A percentile compares a stretch with the other conserved stretches of the same genome.
Evolutionary conservation across 75 land plant species (phyloP).

Genomic region (Ceratopteris richardii): DNA sequence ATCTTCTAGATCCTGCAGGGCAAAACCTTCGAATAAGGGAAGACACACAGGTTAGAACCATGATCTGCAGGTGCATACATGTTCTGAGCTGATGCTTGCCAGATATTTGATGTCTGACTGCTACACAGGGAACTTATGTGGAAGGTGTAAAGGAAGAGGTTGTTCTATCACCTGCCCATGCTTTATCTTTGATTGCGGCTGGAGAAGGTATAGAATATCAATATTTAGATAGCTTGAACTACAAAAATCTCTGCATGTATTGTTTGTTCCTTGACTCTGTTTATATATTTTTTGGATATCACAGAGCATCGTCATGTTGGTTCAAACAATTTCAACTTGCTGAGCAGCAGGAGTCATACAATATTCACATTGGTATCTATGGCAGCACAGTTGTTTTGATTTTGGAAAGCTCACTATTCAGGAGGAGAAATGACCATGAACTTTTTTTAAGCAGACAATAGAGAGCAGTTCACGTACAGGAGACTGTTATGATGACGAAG

Average conservation of each 20-base stretch:
- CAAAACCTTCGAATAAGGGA: constrained; percentile 89
- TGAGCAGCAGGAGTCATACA: constrained; percentile 88
- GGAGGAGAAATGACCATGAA: background rate
- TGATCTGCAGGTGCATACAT: background rate
- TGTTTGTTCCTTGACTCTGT: background rate
- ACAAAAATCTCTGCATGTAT: background rate
- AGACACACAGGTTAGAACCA: constrained; percentile 64
- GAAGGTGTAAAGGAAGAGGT: constrained; percentile 99
- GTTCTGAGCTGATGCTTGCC: background rate
- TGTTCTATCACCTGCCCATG: constrained; percentile 97
- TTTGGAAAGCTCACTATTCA: background rate
- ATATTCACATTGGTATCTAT: constrained; percentile 72
- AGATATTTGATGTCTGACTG: background rate
- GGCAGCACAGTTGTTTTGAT: constrained; percentile 2
- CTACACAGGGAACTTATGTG: constrained; percentile 89
- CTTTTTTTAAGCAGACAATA: constrained; percentile 48
- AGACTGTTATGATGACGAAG: constrained; percentile 59
- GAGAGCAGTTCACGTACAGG: constrained; percentile 89
- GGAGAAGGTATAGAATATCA: constrained; percentile 71
- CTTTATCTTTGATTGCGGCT: constrained; percentile 91
- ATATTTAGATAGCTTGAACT: background rate
- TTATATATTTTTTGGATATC: too few species aligned
- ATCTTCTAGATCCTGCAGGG: constrained; percentile 81
- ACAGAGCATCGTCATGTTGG: constrained; percentile 96
- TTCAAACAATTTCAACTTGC: constrained; percentile 80